phyloP scores from a whole-genome alignment of 345 rosid species.

The Excoecaria cochinchinensis region DNA sequence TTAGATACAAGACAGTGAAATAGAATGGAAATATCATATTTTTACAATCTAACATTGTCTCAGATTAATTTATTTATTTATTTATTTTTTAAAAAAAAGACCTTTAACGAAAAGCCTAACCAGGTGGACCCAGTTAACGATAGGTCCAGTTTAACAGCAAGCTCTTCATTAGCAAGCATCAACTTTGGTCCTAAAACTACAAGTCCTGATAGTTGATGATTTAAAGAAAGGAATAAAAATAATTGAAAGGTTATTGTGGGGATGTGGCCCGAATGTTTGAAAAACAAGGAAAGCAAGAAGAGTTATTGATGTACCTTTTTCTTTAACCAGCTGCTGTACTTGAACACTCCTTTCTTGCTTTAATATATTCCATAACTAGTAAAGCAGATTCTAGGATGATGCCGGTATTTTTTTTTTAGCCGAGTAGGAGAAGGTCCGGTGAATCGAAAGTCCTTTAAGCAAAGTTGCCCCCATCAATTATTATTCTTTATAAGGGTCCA shows the following conservation, averaged over 20 bases:
- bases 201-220: slow-evolving; percentile 29
- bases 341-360: slow-evolving; percentile 44
- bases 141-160: slow-evolving; percentile 34
- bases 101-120: slow-evolving; percentile 15
- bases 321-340: slow-evolving; percentile 60
- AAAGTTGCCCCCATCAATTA: slow-evolving; percentile 60
- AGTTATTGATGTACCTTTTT: slow-evolving; percentile 51
- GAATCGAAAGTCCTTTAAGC: slow-evolving; percentile 57
- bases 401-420: slow-evolving; percentile 36
- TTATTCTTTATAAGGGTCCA: slow-evolving; percentile 61
- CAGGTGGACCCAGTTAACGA: slow-evolving; percentile 23
- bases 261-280: slow-evolving; percentile 73
- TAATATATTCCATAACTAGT: slow-evolving; percentile 49
- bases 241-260: slow-evolving; percentile 34
- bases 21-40: slow-evolving; percentile 17
- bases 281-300: slow-evolving; percentile 60
- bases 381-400: slow-evolving; percentile 83
- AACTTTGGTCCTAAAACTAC: slow-evolving; percentile 14
- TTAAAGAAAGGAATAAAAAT: slow-evolving; percentile 42
- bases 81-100: too few species aligned
- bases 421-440: slow-evolving; percentile 50
- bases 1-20: slow-evolving; percentile 1
- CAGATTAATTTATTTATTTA: too few species aligned
- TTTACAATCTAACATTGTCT: slow-evolving; percentile 16
- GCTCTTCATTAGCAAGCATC: slow-evolving; percentile 45